These are phyloP conservation scores for Candida loeiensis DNA, from an alignment of 805 yeast species.

Conservation along the genomic window DNA sequence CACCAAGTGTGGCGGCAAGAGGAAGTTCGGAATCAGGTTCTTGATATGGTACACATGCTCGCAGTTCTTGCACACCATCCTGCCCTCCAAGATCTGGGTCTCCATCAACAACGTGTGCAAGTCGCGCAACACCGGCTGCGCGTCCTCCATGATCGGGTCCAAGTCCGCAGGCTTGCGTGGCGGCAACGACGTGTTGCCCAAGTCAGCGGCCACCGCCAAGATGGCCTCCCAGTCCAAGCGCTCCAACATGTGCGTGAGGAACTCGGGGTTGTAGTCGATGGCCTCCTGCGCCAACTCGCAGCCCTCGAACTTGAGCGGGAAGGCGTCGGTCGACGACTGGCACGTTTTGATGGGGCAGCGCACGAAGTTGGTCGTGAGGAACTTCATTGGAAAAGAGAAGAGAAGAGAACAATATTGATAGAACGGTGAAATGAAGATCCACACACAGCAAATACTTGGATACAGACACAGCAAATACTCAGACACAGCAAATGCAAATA, in stretches of 20 bases:
- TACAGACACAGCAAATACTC: no score
- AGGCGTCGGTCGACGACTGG: constrained; percentile 67
- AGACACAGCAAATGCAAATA: no score
- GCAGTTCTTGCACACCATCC: constrained; percentile 84
- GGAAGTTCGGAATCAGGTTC: constrained; percentile 89
- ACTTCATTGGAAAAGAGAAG: constrained; percentile 86
- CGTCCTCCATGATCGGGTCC: constrained; percentile 51
- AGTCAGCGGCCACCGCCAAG: constrained; percentile 69
- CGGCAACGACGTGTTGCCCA: constrained; percentile 31
- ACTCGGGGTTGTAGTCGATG: constrained; percentile 78
- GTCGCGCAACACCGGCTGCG: constrained; percentile 59
- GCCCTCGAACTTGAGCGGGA: constrained; percentile 69
- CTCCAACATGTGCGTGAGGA: constrained; percentile 69
- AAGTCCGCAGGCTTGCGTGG: constrained; percentile 55
- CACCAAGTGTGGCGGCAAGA: constrained; percentile 92
- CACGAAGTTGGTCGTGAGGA: constrained; percentile 93
- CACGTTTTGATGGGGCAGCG: constrained; percentile 88
- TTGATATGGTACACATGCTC: constrained; percentile 85
- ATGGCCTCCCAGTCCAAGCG: constrained; percentile 89
- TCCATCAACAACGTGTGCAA: constrained; percentile 77
- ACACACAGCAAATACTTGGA: no score
- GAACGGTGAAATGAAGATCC: no score
- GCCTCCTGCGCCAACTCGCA: constrained; percentile 75
- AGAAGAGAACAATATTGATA: no score
- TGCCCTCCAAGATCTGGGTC: constrained; percentile 83